Base-by-base conservation (phyloP, 2,329 filamentous ascomycete genomes). In the Ophiocordyceps camponoti-leonardi region DNA sequence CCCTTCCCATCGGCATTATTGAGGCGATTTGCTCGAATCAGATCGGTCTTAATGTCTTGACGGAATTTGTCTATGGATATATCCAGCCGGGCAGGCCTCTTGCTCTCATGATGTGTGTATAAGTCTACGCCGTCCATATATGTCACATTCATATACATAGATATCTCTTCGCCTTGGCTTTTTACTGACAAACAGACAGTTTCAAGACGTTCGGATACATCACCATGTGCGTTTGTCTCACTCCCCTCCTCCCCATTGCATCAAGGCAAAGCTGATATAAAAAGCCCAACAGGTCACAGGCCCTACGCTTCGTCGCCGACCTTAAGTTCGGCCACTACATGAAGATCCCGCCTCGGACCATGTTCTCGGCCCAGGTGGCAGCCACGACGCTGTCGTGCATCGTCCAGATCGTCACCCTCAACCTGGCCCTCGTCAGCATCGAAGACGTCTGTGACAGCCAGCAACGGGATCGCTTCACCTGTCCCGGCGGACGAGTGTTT, bases 301-400 rank as follows among this genome's bases (percentile, higher is more conserved):
- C 77, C 0, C 67, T 83, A 35, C 72, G 67, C 51, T 83, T 83
- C 54, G 68, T 77, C 12, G 67, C 73, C 8, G 80, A 83, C 54
- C 66, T 83, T 50, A 83, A 83, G 55, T 76, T 82, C 41, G 80
- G 76, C 6, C 81, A 84, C 56, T 85, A 85, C 64, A 83, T 85
- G 78, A 78, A 78, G 59, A 75, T 77, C 11, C 79, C 79, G 0
- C 79, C 77, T 14, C 67, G 76, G 18, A 79, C 75, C 16, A 79
- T 81, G 65, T 83, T 83, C 61, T 68, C 73, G 61, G 69, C 71
- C 5, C 79, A 83, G 56, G 70, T 82, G 4, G 71, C 79, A 2
- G 78, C 79, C 8, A 81, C 78, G 0, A 73, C 80, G 0, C 69
- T 81, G 54, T 78, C 77, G 0, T 81, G 75, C 59, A 71, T 83